Percentiles rank a stretch among this genome's conserved stretches.
These are phyloP conservation scores for Botryosphaeria dothidea DNA, from an alignment of 2,329 filamentous ascomycete species.

Conservation along the genomic window DNA sequence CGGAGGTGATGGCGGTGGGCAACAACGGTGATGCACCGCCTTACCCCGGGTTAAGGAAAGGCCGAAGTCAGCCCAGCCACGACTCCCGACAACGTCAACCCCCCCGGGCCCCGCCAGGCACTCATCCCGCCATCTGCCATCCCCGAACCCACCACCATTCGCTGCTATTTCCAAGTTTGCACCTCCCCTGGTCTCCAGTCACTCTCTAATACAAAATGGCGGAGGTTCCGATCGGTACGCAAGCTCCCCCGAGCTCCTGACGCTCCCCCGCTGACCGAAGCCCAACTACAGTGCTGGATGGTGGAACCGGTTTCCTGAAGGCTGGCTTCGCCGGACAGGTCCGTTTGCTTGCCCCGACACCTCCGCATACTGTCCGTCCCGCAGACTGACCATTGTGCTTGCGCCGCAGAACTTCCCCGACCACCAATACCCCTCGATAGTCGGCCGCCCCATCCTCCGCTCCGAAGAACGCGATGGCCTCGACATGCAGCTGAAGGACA, in stretches of 20 bases:
- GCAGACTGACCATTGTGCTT: slow-evolving; percentile 18
- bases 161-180: neutral
- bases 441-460: slow-evolving; percentile 94
- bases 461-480: slow-evolving; percentile 82
- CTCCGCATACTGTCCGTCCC: neutral
- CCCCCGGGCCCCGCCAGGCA: slow-evolving; percentile 18
- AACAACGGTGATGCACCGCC: neutral
- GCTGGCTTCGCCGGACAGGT: slow-evolving; percentile 95
- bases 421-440: slow-evolving; percentile 97
- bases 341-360: slow-evolving; percentile 30
- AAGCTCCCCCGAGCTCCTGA: slow-evolving; percentile 20
- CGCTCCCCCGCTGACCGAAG: slow-evolving; percentile 31
- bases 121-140: slow-evolving; percentile 13
- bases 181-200: slow-evolving; percentile 3
- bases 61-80: slow-evolving; percentile 14
- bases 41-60: slow-evolving; percentile 19
- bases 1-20: neutral
- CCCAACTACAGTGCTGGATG: slow-evolving; percentile 79
- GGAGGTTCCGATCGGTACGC: slow-evolving; percentile 52
- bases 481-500: slow-evolving; percentile 83
- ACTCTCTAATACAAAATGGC: slow-evolving; percentile 37
- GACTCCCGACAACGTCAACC: slow-evolving; percentile 19
- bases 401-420: slow-evolving; percentile 86
- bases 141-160: slow-evolving; percentile 15
- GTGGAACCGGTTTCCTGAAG: slow-evolving; percentile 99